phyloP scores from a whole-genome alignment of 2,329 filamentous ascomycete species.

The Pseudomassariella vexata region DNA sequence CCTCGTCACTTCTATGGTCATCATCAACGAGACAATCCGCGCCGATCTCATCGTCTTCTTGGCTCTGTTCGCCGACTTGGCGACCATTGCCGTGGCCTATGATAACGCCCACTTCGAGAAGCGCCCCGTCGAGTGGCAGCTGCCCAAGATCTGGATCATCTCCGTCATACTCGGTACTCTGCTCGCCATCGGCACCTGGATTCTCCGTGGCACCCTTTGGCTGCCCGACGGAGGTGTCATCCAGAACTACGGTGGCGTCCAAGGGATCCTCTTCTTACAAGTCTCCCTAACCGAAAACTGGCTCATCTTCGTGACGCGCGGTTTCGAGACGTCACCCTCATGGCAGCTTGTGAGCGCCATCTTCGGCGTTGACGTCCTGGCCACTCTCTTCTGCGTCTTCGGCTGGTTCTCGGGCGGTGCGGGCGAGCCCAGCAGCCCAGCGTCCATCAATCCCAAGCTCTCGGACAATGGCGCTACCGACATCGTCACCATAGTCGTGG shows the following conservation, averaged over 20 bases:
- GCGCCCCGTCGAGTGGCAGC: constrained; percentile 67
- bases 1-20: constrained; percentile 67
- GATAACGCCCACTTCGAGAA: constrained; percentile 67
- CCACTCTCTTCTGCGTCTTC: constrained; percentile 65
- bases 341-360: constrained; percentile 66
- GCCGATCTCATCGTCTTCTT: constrained; percentile 68
- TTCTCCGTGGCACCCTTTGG: constrained; percentile 61
- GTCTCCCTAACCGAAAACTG: constrained; percentile 70
- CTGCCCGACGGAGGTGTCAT: constrained; percentile 63
- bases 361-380: constrained; percentile 59
- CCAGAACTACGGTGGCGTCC: constrained; percentile 66
- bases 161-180: constrained; percentile 58
- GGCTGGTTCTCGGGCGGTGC: constrained; percentile 54
- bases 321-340: constrained; percentile 63
- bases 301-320: constrained; percentile 72
- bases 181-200: constrained; percentile 62
- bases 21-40: constrained; percentile 65
- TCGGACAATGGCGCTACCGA: constrained; percentile 46
- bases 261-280: constrained; percentile 69
- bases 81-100: constrained; percentile 67
- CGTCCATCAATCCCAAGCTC: constrained; percentile 21
- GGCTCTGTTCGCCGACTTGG: constrained; percentile 67
- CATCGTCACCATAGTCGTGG: constrained; percentile 47
- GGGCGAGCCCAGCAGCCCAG: constrained; percentile 33
- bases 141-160: constrained; percentile 72